phyloP scores from a whole-genome alignment of 2,329 filamentous ascomycete species.

The Colletotrichum lentis region DNA sequence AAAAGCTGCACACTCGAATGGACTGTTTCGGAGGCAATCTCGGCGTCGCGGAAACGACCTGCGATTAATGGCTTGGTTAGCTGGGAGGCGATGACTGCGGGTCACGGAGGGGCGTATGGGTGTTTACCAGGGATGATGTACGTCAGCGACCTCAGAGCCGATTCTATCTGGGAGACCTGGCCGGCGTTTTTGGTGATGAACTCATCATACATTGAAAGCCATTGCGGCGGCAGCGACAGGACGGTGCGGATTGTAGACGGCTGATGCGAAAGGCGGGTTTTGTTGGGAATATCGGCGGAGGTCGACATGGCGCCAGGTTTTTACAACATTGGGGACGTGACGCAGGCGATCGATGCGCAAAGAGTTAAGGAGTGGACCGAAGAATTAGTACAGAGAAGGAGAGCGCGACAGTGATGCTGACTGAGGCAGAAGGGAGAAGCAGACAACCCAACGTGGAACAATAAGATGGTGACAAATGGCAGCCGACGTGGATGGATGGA shows the following conservation, averaged over 20 bases:
- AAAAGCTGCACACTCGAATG: constrained; percentile 90
- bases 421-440: neutral
- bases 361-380: neutral
- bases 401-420: neutral
- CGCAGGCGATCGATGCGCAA: neutral
- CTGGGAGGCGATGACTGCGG: neutral
- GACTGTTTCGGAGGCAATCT: constrained; percentile 91
- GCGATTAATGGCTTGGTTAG: constrained; percentile 14
- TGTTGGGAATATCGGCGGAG: constrained; percentile 36
- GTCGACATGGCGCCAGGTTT: constrained; percentile 32
- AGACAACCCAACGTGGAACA: neutral
- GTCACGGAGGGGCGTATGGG: neutral
- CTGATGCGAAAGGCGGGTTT: constrained; percentile 33
- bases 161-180: constrained; percentile 94
- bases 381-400: neutral
- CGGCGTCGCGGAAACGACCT: constrained; percentile 89
- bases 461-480: neutral
- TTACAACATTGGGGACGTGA: constrained; percentile 8
- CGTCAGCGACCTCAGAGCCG: constrained; percentile 86
- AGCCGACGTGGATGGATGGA: neutral
- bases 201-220: constrained; percentile 78
- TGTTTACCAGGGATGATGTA: constrained; percentile 87
- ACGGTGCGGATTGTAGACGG: constrained; percentile 41
- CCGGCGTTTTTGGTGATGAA: constrained; percentile 96
- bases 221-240: constrained; percentile 68